Conservation (phyloP, 768 basidiomycete species). For the Rhodosporidiobolus sp. region DNA sequence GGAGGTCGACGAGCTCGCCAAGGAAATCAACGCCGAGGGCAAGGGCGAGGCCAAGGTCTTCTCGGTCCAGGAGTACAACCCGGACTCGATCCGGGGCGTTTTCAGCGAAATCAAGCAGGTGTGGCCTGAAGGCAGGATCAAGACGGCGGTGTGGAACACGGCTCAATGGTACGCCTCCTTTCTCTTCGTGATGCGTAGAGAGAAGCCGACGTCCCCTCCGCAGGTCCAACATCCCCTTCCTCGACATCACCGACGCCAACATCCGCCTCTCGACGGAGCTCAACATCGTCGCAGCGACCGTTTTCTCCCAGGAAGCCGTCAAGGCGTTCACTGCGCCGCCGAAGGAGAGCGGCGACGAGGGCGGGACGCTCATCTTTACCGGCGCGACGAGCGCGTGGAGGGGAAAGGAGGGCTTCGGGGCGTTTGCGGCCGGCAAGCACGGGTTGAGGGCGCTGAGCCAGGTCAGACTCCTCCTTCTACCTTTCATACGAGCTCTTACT, state of each 20-base stretch:
- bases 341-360: not conserved
- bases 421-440: constrained; percentile 38
- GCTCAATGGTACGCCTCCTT: constrained; percentile 22
- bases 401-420: constrained; percentile 24
- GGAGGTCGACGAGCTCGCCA: constrained; percentile 22
- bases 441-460: constrained; percentile 29
- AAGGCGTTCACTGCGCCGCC: constrained; percentile 4
- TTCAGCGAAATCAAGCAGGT: not conserved
- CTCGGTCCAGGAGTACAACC: constrained; percentile 16
- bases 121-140: constrained; percentile 30
- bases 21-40: constrained; percentile 10
- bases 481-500: too few relatives aligned
- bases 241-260: constrained; percentile 31
- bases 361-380: constrained; percentile 36
- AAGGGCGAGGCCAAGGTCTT: constrained; percentile 22
- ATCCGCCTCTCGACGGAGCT: constrained; percentile 15
- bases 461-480: too few relatives aligned
- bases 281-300: constrained; percentile 33
- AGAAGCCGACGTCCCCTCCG: not conserved
- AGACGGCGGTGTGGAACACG: constrained; percentile 35
- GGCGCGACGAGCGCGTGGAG: constrained; percentile 35
- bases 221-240: constrained; percentile 37
- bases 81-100: not conserved
- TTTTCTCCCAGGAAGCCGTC: constrained; percentile 26
- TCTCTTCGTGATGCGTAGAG: not conserved